Conservation (phyloP, 2,329 filamentous ascomycete species). For the Diaporthe australafricana region DNA sequence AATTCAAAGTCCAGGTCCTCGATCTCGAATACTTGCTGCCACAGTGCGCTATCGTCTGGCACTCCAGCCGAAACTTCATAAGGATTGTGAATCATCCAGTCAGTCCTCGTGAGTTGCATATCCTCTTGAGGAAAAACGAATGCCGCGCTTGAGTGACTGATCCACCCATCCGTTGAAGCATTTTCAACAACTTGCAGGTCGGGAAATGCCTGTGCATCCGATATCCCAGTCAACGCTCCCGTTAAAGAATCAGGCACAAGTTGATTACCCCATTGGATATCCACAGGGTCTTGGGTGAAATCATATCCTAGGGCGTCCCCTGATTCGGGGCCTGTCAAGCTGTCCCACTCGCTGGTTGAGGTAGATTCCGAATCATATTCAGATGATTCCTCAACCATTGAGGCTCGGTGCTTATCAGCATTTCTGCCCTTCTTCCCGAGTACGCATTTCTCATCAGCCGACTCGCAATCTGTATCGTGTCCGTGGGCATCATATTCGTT, state of each 20-base stretch:
- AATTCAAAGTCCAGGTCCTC: neutral
- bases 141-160: neutral
- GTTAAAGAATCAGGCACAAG: neutral
- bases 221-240: neutral
- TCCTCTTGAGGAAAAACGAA: neutral
- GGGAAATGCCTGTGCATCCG: neutral
- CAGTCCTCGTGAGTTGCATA: neutral
- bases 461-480: neutral
- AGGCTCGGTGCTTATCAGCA: neutral
- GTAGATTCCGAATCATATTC: neutral
- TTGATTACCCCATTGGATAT: neutral
- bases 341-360: neutral
- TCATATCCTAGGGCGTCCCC: neutral
- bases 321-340: neutral
- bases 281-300: neutral
- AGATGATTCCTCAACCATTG: neutral
- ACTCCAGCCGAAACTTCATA: neutral
- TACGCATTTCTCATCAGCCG: neutral
- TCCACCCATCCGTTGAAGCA: neutral
- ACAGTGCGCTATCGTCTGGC: neutral
- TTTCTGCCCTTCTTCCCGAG: neutral
- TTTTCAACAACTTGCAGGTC: neutral
- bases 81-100: neutral
- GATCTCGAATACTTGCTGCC: neutral
- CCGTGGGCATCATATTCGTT: neutral